These are phyloP conservation scores for Pythium myriotylum DNA, from an alignment of 352 stramenopile genomes.

Conservation along the genomic window DNA sequence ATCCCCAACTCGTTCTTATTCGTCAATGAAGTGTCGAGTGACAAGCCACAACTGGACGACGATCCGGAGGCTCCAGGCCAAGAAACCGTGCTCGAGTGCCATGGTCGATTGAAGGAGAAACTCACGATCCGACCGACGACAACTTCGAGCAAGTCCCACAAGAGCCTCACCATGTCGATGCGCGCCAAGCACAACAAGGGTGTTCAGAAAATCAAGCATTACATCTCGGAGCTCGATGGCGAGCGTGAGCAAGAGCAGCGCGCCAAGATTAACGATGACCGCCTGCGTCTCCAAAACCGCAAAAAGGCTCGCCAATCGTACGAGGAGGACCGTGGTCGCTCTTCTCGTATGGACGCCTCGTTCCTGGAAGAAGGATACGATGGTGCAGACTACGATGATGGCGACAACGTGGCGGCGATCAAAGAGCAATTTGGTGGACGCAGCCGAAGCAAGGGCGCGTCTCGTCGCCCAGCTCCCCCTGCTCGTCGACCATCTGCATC, in stretches of 20 bases:
- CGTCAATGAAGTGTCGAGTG: constrained; percentile 72
- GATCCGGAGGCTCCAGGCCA: constrained; percentile 58
- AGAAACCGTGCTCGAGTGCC: constrained; percentile 83
- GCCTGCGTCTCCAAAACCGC: constrained; percentile 79
- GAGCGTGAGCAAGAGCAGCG: constrained; percentile 81
- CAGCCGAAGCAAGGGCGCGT: constrained; percentile 30
- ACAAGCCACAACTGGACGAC: constrained; percentile 65
- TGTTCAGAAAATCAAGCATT: constrained; percentile 84
- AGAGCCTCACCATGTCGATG: constrained; percentile 89
- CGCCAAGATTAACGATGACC: constrained; percentile 86
- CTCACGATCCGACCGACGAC: constrained; percentile 88
- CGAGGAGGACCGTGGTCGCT: constrained; percentile 77
- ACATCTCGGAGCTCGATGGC: constrained; percentile 86
- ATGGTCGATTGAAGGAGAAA: constrained; percentile 80
- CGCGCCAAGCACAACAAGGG: constrained; percentile 89
- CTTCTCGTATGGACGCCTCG: constrained; percentile 76
- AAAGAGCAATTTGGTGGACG: constrained; percentile 80
- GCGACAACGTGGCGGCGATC: constrained; percentile 82
- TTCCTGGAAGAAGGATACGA: constrained; percentile 85
- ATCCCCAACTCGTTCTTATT: constrained; percentile 88
- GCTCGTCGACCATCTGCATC: constrained; percentile 36
- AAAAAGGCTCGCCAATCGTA: constrained; percentile 86
- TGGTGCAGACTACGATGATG: constrained; percentile 78
- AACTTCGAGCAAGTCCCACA: constrained; percentile 82
- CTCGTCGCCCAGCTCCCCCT: constrained; percentile 35